phyloP scores from a whole-genome alignment of 2,329 filamentous ascomycete genomes.

The Penicillium janthinellum region DNA sequence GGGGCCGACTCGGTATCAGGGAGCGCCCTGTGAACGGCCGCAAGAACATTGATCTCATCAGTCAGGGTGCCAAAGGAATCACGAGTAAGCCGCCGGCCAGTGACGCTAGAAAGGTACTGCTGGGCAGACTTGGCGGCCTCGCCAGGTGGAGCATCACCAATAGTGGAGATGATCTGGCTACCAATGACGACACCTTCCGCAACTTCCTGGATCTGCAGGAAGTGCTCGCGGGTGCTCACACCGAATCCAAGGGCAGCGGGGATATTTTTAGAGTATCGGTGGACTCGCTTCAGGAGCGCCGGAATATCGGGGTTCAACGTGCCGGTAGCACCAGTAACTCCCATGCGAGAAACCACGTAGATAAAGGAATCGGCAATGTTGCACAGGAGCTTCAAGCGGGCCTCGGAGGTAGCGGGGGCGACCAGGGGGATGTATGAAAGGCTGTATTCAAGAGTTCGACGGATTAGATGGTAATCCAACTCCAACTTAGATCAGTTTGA shows the following conservation, averaged over 20 bases:
- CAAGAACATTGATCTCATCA: conserved; percentile 69
- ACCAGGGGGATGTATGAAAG: conserved; percentile 97
- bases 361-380: conserved; percentile 98
- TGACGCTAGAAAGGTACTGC: conserved; percentile 80
- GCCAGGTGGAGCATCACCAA: conserved; percentile 68
- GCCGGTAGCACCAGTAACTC: conserved; percentile 88
- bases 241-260: conserved; percentile 94
- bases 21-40: conserved; percentile 64
- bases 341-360: conserved; percentile 96
- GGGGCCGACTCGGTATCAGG: conserved; percentile 54
- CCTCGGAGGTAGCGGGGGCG: conserved; percentile 87
- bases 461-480: not conserved
- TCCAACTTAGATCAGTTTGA: not conserved
- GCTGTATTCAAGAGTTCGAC: conserved; percentile 43
- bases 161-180: conserved; percentile 85
- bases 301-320: conserved; percentile 80
- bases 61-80: conserved; percentile 52
- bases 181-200: conserved; percentile 96
- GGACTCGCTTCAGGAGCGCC: conserved; percentile 78
- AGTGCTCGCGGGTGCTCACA: conserved; percentile 93
- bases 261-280: conserved; percentile 87
- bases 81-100: conserved; percentile 56
- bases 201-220: conserved; percentile 77
- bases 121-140: conserved; percentile 72
- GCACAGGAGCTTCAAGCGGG: conserved; percentile 93